Conservation (phyloP, 176 grass and related monocot species). For the Pontederia paniculata region DNA sequence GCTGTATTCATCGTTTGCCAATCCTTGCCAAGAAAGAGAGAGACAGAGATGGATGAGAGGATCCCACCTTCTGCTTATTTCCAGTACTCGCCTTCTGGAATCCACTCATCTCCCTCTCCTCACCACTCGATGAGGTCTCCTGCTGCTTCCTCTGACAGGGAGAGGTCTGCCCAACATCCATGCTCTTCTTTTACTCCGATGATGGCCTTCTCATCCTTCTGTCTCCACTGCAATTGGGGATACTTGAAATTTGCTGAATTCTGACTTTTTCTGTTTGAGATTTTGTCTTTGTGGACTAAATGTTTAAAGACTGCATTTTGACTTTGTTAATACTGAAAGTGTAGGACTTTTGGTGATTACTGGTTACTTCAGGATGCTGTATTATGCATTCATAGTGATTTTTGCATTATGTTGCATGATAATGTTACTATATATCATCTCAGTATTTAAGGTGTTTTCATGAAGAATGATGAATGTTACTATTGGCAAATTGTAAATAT, state of each 20-base stretch:
- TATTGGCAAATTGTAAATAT: too few species aligned
- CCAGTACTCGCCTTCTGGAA: slow-evolving; percentile 72
- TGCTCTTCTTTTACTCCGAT: slow-evolving; percentile 1
- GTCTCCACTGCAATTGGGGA: not conserved
- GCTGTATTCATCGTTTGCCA: slow-evolving; percentile 14
- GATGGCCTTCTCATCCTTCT: not conserved
- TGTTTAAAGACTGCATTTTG: too few species aligned
- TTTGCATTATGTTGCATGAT: too few species aligned
- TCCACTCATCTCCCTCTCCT: slow-evolving; percentile 76
- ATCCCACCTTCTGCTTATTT: slow-evolving; percentile 60
- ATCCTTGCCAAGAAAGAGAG: slow-evolving; percentile 24
- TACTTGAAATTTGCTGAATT: not conserved
- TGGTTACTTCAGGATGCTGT: too few species aligned
- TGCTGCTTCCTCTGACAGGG: slow-evolving; percentile 51
- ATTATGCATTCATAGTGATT: too few species aligned
- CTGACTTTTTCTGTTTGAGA: too few species aligned
- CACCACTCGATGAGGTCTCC: slow-evolving; percentile 81
- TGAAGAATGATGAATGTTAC: too few species aligned
- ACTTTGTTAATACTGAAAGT: too few species aligned
- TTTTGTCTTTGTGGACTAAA: too few species aligned
- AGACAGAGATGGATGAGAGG: slow-evolving; percentile 70
- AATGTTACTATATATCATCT: too few species aligned
- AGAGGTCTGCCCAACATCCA: slow-evolving; percentile 49
- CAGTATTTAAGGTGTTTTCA: too few species aligned
- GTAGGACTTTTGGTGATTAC: too few species aligned